Evolutionary conservation across 1,139 yeast genomes (phyloP).

Genomic region (Diutina rugosa): DNA sequence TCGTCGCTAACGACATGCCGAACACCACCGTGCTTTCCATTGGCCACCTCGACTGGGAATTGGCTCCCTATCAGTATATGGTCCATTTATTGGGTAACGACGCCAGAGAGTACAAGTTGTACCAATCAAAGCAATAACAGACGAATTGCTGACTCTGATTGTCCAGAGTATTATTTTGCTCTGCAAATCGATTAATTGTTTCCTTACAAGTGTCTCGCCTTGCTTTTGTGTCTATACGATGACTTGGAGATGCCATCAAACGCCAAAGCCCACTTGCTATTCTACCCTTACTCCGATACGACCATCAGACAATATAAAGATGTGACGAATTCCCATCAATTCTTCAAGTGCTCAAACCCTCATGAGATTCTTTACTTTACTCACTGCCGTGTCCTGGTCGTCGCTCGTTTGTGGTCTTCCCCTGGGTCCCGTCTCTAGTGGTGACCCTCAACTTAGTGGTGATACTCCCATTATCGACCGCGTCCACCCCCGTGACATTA

Average conservation of each 20-base stretch:
- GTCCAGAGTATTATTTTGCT: too few relatives aligned
- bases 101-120: not conserved
- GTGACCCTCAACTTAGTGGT: too few relatives aligned
- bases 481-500: not conserved
- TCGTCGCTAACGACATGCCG: conserved; percentile 37
- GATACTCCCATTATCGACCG: not conserved
- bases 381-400: not conserved
- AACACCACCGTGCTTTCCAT: conserved; percentile 62
- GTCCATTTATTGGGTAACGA: not conserved
- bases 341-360: too few relatives aligned
- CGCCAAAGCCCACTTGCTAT: too few relatives aligned
- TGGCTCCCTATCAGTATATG: conserved; percentile 1
- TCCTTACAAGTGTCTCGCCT: too few relatives aligned
- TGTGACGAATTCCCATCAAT: too few relatives aligned
- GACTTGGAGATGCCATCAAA: too few relatives aligned
- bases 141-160: too few relatives aligned
- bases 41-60: conserved; percentile 37
- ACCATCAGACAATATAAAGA: too few relatives aligned
- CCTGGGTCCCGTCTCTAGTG: not conserved
- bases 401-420: not conserved
- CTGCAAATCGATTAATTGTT: too few relatives aligned
- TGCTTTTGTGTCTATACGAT: too few relatives aligned
- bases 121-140: not conserved
- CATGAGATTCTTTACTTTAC: not conserved
- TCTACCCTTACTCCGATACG: too few relatives aligned